These are phyloP conservation scores for Dendrostoma leiphaemia DNA, from an alignment of 2,329 filamentous ascomycete species.

Conservation along the genomic window DNA sequence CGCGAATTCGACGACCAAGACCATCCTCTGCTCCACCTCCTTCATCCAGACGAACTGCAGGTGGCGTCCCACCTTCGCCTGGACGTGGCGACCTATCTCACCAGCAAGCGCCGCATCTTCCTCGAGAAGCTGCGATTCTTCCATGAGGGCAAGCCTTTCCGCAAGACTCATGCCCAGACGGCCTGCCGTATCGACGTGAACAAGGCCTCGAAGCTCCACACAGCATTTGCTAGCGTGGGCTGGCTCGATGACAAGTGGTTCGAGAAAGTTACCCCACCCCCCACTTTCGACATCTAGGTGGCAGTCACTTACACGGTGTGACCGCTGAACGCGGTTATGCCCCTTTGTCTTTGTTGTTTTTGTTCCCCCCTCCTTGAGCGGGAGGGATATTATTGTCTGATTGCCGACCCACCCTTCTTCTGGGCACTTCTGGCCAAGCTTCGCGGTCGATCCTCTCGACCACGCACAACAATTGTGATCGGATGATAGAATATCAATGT, in stretches of 20 bases:
- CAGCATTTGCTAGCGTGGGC: conserved; percentile 80
- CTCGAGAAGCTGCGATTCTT: conserved; percentile 68
- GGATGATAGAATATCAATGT: not conserved
- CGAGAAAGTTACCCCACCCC: conserved; percentile 11
- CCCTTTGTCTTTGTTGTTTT: too few relatives aligned
- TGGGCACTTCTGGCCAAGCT: too few relatives aligned
- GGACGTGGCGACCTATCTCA: conserved; percentile 84
- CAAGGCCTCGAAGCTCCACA: conserved; percentile 92
- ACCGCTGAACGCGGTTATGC: too few relatives aligned
- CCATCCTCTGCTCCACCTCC: conserved; percentile 69
- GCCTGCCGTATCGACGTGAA: conserved; percentile 99
- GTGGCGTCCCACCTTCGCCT: conserved; percentile 79
- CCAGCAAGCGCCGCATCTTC: conserved; percentile 92
- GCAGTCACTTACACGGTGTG: not conserved
- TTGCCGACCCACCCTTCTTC: too few relatives aligned
- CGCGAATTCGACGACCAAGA: conserved; percentile 83
- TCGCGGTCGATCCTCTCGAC: too few relatives aligned
- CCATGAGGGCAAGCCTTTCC: conserved; percentile 59
- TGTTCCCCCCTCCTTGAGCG: too few relatives aligned
- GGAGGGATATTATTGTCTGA: too few relatives aligned
- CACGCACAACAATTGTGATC: too few relatives aligned
- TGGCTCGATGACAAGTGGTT: conserved; percentile 67
- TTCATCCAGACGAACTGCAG: conserved; percentile 75
- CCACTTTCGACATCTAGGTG: not conserved
- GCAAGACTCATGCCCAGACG: conserved; percentile 93